phyloP scores from a whole-genome alignment of 2,329 filamentous ascomycete genomes.

The Cladosporium cucumerinum region DNA sequence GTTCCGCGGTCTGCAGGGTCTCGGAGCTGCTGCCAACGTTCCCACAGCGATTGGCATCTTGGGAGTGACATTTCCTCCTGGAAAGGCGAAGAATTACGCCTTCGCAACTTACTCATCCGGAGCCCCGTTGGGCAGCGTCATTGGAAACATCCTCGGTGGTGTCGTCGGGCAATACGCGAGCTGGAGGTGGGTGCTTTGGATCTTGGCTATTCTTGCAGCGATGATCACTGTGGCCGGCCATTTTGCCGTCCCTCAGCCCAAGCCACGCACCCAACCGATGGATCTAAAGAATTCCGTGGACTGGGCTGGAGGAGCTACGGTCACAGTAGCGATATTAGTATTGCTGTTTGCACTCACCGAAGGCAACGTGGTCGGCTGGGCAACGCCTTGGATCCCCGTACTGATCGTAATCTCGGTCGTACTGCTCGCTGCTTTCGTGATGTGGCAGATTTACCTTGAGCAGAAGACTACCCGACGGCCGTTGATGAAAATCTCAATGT shows the following conservation, averaged over 20 bases:
- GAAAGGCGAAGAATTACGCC: slow-evolving; percentile 67
- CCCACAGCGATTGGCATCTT: slow-evolving; percentile 69
- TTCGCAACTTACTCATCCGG: slow-evolving; percentile 64
- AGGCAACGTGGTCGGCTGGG: slow-evolving; percentile 67
- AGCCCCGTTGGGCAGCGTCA: slow-evolving; percentile 61
- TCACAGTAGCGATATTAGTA: slow-evolving; percentile 60
- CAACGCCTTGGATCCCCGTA: slow-evolving; percentile 58
- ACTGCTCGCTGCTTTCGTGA: slow-evolving; percentile 55
- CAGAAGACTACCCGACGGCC: slow-evolving; percentile 50
- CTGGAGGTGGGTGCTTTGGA: slow-evolving; percentile 68
- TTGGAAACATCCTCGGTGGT: slow-evolving; percentile 63
- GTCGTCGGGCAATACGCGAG: slow-evolving; percentile 60
- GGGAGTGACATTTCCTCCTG: slow-evolving; percentile 63
- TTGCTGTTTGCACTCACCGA: slow-evolving; percentile 66
- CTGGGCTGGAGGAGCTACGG: slow-evolving; percentile 62
- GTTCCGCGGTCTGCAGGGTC: slow-evolving; percentile 63
- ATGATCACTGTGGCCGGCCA: slow-evolving; percentile 56
- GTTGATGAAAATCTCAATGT: slow-evolving; percentile 65
- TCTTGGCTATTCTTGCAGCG: slow-evolving; percentile 58
- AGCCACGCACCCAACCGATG: slow-evolving; percentile 21
- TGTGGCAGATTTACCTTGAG: slow-evolving; percentile 62
- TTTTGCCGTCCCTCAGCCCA: slow-evolving; percentile 58
- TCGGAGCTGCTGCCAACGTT: slow-evolving; percentile 67
- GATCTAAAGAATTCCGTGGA: slow-evolving; percentile 53
- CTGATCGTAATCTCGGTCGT: slow-evolving; percentile 58